Evolutionary conservation across 2,329 filamentous ascomycete species (phyloP).

Genomic region (Samsoniella hepiali): DNA sequence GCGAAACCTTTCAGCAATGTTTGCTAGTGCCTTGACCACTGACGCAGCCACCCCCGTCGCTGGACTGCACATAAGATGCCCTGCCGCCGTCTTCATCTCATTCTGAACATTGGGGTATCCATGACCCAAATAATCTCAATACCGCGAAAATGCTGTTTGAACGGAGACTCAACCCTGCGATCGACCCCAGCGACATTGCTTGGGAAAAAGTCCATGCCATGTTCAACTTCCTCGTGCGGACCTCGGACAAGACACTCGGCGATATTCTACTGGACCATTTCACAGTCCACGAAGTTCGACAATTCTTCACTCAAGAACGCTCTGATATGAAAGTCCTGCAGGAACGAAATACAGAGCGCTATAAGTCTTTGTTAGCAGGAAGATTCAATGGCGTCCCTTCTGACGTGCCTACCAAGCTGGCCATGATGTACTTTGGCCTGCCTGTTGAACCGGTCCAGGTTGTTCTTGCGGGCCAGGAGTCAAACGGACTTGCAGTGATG

Average conservation of each 20-base stretch:
- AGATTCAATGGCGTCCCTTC: constrained; percentile 30
- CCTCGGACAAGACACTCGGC: constrained; percentile 25
- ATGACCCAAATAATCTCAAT: background rate
- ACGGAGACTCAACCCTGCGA: constrained; percentile 22
- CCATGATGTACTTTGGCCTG: constrained; percentile 47
- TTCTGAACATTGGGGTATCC: background rate
- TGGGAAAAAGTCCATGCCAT: constrained; percentile 29
- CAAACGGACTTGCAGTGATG: background rate
- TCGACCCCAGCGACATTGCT: constrained; percentile 25
- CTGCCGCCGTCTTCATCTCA: background rate
- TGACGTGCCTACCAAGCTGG: constrained; percentile 40
- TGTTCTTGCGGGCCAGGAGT: constrained; percentile 23
- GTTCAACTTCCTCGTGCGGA: constrained; percentile 30
- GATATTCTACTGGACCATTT: constrained; percentile 35
- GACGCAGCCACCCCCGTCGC: background rate
- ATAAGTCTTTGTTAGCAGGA: constrained; percentile 28
- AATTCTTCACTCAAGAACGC: constrained; percentile 31
- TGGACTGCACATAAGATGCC: background rate
- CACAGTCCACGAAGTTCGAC: constrained; percentile 31
- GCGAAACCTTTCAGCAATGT: background rate
- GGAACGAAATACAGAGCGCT: constrained; percentile 29
- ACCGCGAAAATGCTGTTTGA: background rate
- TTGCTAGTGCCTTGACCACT: constrained; percentile 1
- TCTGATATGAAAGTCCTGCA: constrained; percentile 33
- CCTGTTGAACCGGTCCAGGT: constrained; percentile 38